phyloP scores from a whole-genome alignment of 208 protist species.

The Naegleria lovaniensis region DNA sequence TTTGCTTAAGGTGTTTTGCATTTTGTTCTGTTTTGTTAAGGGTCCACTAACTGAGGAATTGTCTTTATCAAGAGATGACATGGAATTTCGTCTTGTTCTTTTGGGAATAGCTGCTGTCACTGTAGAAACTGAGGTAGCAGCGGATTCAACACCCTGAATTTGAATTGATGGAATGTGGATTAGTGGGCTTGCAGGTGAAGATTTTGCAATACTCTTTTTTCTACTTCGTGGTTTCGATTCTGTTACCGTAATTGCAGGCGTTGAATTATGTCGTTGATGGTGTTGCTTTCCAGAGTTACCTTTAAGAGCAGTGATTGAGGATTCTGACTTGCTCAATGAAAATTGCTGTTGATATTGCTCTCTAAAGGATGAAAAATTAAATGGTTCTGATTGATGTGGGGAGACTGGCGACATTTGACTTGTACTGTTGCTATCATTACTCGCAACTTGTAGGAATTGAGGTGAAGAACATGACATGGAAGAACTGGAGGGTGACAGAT shows the following conservation, averaged over 20 bases:
- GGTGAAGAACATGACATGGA: background rate
- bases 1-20: background rate
- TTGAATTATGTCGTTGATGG: background rate
- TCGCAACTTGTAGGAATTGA: background rate
- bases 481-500: no score
- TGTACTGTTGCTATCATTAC: background rate
- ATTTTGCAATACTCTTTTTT: no score
- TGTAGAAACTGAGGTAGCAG: no score
- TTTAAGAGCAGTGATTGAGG: no score
- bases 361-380: background rate
- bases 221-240: no score
- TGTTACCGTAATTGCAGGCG: background rate
- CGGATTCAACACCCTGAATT: no score
- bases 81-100: background rate
- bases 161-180: no score
- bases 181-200: no score
- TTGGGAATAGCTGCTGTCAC: background rate
- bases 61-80: background rate
- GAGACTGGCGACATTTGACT: background rate
- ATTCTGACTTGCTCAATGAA: no score
- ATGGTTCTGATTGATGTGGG: background rate
- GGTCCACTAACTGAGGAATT: background rate
- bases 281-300: no score
- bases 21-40: background rate
- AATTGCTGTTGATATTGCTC: background rate